Percentiles rank a stretch among this genome's conserved stretches.
Evolutionary conservation across 306 rosid genomes (phyloP).

Genomic region (Cucumis hystrix): DNA sequence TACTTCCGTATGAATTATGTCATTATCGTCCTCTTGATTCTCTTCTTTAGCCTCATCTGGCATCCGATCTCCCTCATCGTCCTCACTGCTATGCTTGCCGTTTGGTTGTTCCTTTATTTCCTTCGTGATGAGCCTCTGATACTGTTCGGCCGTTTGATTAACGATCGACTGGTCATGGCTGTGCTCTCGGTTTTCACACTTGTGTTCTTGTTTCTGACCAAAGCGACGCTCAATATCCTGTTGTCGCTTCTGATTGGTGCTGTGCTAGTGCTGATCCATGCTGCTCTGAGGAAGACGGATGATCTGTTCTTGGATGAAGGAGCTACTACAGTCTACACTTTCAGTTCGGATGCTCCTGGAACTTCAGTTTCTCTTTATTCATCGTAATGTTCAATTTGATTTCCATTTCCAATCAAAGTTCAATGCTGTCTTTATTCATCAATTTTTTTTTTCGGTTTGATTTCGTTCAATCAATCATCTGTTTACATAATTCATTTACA

Average conservation of each 20-base stretch:
- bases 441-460: not conserved
- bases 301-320: slow-evolving; percentile 54
- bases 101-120: slow-evolving; percentile 77
- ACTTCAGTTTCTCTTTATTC: not conserved
- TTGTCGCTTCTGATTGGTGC: slow-evolving; percentile 31
- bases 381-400: not conserved
- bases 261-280: slow-evolving; percentile 36
- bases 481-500: not conserved
- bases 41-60: slow-evolving; percentile 73
- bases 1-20: slow-evolving; percentile 77
- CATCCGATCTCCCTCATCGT: slow-evolving; percentile 80
- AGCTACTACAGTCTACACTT: slow-evolving; percentile 11
- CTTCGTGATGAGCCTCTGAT: slow-evolving; percentile 73
- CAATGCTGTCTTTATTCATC: not conserved
- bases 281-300: slow-evolving; percentile 39
- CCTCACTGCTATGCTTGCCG: slow-evolving; percentile 35
- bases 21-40: slow-evolving; percentile 29
- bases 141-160: slow-evolving; percentile 30
- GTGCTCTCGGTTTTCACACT: slow-evolving; percentile 45
- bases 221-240: slow-evolving; percentile 45
- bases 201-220: slow-evolving; percentile 46
- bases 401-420: not conserved
- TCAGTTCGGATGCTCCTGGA: slow-evolving; percentile 18
- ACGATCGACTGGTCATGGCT: slow-evolving; percentile 46
- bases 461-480: not conserved